Conservation (phyloP, 768 basidiomycete species). For the Sarcomyxa edulis region DNA sequence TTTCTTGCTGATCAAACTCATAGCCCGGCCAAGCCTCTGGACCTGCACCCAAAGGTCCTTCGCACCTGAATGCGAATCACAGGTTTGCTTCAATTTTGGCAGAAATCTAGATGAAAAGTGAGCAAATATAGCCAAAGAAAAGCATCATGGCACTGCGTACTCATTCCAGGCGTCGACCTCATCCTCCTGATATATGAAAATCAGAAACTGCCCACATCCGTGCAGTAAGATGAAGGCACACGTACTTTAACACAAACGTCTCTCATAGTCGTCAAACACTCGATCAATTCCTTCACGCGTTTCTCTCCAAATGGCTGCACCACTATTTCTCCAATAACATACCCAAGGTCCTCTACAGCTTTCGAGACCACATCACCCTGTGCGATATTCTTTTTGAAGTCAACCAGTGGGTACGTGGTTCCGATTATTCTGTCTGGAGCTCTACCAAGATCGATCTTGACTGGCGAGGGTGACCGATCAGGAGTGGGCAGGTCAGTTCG, state of each 20-base stretch:
- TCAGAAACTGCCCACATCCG: not conserved
- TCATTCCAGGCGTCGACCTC: slow-evolving; percentile 81
- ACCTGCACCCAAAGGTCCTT: slow-evolving; percentile 62
- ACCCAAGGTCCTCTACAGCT: slow-evolving; percentile 75
- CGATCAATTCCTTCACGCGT: slow-evolving; percentile 63
- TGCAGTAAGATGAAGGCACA: slow-evolving; percentile 3
- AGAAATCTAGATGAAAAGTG: slow-evolving; percentile 46
- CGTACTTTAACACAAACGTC: slow-evolving; percentile 59
- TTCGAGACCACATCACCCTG: slow-evolving; percentile 80
- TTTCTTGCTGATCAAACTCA: slow-evolving; percentile 57
- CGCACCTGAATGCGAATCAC: slow-evolving; percentile 54
- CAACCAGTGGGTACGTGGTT: slow-evolving; percentile 63
- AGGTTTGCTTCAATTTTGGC: slow-evolving; percentile 49
- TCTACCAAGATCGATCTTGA: slow-evolving; percentile 41
- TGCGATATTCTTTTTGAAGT: slow-evolving; percentile 68
- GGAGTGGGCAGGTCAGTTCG: slow-evolving; percentile 41
- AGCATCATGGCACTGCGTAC: slow-evolving; percentile 32
- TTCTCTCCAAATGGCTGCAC: slow-evolving; percentile 64
- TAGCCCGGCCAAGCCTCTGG: slow-evolving; percentile 37
- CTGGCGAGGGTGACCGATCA: slow-evolving; percentile 41
- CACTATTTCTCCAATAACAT: slow-evolving; percentile 67
- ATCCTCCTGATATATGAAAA: slow-evolving; percentile 49
- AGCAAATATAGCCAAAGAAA: slow-evolving; percentile 1
- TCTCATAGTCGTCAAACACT: slow-evolving; percentile 68
- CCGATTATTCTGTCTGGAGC: slow-evolving; percentile 75